Evolutionary conservation across 164 flowering plant species (phyloP).

Genomic region (Vitis riparia): DNA sequence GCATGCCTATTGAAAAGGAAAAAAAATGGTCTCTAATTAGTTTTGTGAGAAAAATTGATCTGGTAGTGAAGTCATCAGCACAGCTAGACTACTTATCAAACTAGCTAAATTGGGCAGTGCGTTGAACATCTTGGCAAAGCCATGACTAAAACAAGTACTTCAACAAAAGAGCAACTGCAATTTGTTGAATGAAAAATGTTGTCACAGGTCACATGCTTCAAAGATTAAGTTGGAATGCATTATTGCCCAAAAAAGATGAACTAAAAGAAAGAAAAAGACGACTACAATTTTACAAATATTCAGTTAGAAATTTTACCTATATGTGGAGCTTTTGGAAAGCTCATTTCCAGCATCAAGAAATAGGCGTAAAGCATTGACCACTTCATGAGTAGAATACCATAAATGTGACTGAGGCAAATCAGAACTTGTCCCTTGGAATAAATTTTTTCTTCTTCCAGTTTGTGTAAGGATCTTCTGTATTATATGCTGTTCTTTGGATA

Average conservation of each 20-base stretch:
- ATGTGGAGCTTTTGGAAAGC: slow-evolving; percentile 70
- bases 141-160: no score
- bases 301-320: slow-evolving; percentile 47
- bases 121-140: no score
- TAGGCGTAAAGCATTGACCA: slow-evolving; percentile 56
- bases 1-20: no score
- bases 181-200: no score
- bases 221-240: not conserved
- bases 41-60: no score
- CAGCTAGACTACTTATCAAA: no score
- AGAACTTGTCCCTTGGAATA: slow-evolving; percentile 38
- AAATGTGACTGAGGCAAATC: slow-evolving; percentile 71
- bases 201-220: not conserved
- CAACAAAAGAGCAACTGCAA: no score
- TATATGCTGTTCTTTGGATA: slow-evolving; percentile 20
- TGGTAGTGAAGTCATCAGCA: no score
- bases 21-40: no score
- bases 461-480: slow-evolving; percentile 17
- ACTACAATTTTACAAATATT: not conserved
- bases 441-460: slow-evolving; percentile 41
- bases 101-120: no score
- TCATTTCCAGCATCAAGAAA: slow-evolving; percentile 70
- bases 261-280: no score
- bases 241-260: no score
- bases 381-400: slow-evolving; percentile 76